Conservation (phyloP, 768 basidiomycete species). For the Tylopilus balloui region DNA sequence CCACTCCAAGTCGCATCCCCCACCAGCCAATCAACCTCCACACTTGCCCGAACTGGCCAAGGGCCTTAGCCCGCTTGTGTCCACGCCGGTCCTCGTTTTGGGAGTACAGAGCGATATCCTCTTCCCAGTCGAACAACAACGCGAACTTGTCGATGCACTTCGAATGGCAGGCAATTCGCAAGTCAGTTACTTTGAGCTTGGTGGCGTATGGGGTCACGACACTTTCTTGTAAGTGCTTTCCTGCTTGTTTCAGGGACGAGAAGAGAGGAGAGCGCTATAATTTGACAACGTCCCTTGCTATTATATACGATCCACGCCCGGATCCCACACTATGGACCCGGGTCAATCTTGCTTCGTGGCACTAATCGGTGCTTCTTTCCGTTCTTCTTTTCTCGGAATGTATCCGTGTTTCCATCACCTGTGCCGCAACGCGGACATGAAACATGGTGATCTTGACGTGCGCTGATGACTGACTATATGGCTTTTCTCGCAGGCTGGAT, state of each 20-base stretch:
- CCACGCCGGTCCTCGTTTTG: constrained; percentile 80
- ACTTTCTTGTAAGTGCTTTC: constrained; percentile 75
- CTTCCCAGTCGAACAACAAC: constrained; percentile 95
- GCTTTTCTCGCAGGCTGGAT: constrained; percentile 53
- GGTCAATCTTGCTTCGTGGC: constrained; percentile 3
- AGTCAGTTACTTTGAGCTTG: constrained; percentile 95
- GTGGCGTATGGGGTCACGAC: constrained; percentile 99
- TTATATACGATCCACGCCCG: constrained; percentile 10
- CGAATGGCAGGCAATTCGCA: constrained; percentile 82
- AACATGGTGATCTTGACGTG: neutral
- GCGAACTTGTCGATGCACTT: constrained; percentile 90
- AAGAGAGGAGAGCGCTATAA: neutral
- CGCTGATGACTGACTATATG: constrained; percentile 9
- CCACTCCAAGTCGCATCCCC: constrained; percentile 66
- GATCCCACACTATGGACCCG: neutral
- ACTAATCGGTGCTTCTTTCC: neutral
- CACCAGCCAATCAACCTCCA: constrained; percentile 67
- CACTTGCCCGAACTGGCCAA: constrained; percentile 72
- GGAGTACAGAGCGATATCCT: constrained; percentile 97
- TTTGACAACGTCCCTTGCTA: neutral
- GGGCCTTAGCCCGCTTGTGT: constrained; percentile 69
- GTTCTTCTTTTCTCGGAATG: neutral
- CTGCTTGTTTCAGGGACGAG: neutral
- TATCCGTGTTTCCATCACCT: neutral
- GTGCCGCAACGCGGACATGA: neutral